Evolutionary conservation across 768 basidiomycete species (phyloP).

Genomic region (Tephrocybe sp.): DNA sequence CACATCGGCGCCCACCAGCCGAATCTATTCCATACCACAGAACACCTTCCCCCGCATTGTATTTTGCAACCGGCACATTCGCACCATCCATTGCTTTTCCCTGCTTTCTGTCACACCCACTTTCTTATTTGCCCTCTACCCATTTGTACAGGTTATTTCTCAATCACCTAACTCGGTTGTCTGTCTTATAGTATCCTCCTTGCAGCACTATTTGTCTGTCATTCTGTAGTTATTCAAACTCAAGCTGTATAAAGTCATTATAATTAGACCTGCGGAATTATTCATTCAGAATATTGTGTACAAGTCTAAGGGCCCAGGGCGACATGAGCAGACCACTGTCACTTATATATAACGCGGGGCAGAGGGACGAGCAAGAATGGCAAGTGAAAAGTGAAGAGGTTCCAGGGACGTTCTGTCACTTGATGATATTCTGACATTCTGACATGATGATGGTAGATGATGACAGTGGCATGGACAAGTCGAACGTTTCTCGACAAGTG

Average conservation of each 20-base stretch:
- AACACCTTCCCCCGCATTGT: constrained; percentile 61
- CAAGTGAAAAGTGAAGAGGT: too few relatives aligned
- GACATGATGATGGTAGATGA: too few relatives aligned
- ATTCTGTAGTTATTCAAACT: constrained; percentile 69
- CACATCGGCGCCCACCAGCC: constrained; percentile 32
- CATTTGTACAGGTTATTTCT: constrained; percentile 64
- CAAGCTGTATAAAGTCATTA: constrained; percentile 56
- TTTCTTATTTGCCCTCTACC: constrained; percentile 40
- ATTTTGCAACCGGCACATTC: constrained; percentile 68
- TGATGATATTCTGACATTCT: too few relatives aligned
- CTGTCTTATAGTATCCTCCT: constrained; percentile 66
- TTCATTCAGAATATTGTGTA: neutral
- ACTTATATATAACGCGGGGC: too few relatives aligned
- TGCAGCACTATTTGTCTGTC: constrained; percentile 66
- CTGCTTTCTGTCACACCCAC: constrained; percentile 46
- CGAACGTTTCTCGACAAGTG: too few relatives aligned
- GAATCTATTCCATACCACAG: constrained; percentile 29
- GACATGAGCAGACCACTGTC: too few relatives aligned
- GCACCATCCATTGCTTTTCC: constrained; percentile 50
- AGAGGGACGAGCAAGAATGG: too few relatives aligned
- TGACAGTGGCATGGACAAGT: too few relatives aligned
- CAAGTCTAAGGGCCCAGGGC: too few relatives aligned
- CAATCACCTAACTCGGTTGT: constrained; percentile 56
- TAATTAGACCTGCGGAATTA: constrained; percentile 34
- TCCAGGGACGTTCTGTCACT: too few relatives aligned